Conservation (phyloP, 2,329 filamentous ascomycete species). For the Didymella exigua region DNA sequence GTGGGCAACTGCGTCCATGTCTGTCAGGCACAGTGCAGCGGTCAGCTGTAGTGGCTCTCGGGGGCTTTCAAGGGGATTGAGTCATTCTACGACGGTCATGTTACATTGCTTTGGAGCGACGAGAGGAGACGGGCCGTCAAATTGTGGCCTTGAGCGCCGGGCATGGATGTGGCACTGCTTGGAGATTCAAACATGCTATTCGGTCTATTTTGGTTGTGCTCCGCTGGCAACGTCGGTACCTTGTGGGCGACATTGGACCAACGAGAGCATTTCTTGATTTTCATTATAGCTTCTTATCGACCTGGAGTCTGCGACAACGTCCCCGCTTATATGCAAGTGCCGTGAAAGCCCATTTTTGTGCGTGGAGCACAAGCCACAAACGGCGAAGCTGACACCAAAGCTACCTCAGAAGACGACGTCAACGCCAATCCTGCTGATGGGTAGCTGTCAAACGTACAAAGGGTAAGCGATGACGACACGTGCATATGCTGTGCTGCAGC, state of each 20-base stretch:
- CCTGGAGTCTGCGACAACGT: background rate
- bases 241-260: background rate
- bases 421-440: conserved; percentile 2
- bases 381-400: background rate
- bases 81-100: background rate
- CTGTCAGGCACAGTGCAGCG: background rate
- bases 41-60: background rate
- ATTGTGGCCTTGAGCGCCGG: background rate
- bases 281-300: conserved; percentile 6
- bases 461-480: background rate
- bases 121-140: background rate
- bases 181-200: background rate
- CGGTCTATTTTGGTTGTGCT: background rate
- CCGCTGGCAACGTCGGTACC: background rate
- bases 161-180: background rate
- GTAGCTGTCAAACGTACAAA: conserved; percentile 2
- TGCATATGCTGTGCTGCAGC: background rate
- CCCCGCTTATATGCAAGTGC: background rate
- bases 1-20: background rate
- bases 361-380: background rate
- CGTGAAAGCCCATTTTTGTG: background rate
- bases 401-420: conserved; percentile 4
- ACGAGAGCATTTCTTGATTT: conserved; percentile 3
- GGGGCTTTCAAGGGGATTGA: background rate
- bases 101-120: conserved; percentile 2